phyloP scores from a whole-genome alignment of 306 rosid genomes.

The Cicer yamashitae region DNA sequence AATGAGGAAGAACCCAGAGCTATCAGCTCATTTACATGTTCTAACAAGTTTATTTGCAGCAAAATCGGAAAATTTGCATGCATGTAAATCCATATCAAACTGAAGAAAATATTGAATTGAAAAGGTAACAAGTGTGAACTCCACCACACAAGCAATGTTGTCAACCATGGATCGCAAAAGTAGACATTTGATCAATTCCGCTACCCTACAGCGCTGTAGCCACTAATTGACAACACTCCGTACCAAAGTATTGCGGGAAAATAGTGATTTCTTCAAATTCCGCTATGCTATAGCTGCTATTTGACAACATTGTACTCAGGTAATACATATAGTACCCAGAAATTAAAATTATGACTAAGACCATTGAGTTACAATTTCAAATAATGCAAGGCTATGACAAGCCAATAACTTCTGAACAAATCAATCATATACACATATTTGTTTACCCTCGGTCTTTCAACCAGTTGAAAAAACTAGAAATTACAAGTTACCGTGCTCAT shows the following conservation, averaged over 20 bases:
- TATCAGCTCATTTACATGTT: conserved; percentile 22
- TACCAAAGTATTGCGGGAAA: no score
- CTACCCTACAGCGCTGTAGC: no score
- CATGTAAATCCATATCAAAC: background rate
- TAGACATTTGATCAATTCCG: no score
- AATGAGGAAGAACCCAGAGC: background rate
- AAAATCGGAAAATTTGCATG: background rate
- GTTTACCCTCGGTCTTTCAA: background rate
- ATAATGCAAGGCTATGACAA: background rate
- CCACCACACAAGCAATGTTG: background rate
- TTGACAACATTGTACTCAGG: background rate
- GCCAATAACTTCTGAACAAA: conserved; percentile 17
- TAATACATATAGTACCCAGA: conserved; percentile 11
- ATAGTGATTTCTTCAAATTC: no score
- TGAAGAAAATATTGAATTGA: conserved; percentile 15
- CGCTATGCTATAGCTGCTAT: no score
- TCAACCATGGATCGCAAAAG: no score
- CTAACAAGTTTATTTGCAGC: conserved; percentile 12
- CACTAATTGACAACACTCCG: no score
- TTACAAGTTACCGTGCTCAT: background rate
- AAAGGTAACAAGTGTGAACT: background rate
- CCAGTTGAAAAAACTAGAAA: background rate
- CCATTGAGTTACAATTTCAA: background rate
- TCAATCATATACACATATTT: background rate
- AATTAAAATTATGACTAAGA: background rate